These are phyloP conservation scores for Pseudopithomyces maydicus DNA, from an alignment of 2,329 filamentous ascomycete genomes.

Conservation along the genomic window DNA sequence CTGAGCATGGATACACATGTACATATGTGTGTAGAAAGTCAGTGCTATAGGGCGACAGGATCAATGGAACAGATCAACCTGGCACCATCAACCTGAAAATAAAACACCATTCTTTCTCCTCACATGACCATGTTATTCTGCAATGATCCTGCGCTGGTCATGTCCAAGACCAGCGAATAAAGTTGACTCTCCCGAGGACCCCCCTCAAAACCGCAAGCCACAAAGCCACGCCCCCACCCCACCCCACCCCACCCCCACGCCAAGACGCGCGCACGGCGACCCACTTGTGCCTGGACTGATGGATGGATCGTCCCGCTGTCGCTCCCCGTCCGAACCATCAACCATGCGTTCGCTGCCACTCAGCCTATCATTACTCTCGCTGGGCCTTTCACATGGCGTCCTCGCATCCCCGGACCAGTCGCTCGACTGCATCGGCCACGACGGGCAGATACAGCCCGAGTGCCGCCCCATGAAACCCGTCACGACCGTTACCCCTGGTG, in stretches of 20 bases:
- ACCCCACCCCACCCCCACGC: conserved; percentile 1
- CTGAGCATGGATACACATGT: no score
- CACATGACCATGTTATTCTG: no score
- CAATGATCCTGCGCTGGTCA: no score
- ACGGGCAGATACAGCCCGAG: conserved; percentile 12
- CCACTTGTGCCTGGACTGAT: not conserved
- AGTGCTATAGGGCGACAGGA: no score
- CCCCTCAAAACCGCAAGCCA: no score
- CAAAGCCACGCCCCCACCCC: not conserved
- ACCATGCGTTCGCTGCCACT: conserved; percentile 15
- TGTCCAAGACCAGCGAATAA: no score
- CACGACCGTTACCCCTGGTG: conserved; percentile 26
- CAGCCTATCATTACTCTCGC: conserved; percentile 16
- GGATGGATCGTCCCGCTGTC: conserved; percentile 12
- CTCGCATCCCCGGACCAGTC: conserved; percentile 15
- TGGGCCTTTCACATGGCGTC: conserved; percentile 10
- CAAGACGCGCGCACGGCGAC: not conserved
- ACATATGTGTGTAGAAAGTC: no score
- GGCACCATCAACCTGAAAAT: no score
- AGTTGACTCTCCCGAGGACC: no score
- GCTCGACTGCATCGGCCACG: conserved; percentile 20
- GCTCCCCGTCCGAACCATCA: conserved; percentile 6
- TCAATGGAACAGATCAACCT: no score
- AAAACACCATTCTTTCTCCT: no score
- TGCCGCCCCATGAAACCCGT: conserved; percentile 33